Evolutionary conservation across 345 rosid species (phyloP), one percentile per base, ranked within the genome.

Genomic region (Hypericum androsaemum): DNA sequence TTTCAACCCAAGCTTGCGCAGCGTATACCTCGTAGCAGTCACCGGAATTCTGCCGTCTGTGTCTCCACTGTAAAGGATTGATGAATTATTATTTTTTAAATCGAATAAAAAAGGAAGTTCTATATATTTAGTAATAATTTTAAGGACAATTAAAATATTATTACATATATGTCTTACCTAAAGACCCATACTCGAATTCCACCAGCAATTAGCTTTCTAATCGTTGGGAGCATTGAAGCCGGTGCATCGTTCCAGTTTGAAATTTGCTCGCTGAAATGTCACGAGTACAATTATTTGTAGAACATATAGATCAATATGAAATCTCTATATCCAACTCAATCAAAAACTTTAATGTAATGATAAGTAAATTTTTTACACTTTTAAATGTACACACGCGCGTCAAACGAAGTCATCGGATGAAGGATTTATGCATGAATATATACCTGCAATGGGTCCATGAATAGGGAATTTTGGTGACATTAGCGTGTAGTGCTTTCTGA

Each of bases 21-120:
- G 54, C 4, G 86, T 56, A 57, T 68, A 82, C 65, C 97, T 74
- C 0, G 95, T 88, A 41, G 86, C 51, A 0, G 90, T 82, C 39
- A 88, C 88, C 0, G 90, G 97, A 48, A 88, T 73, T 66, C 97
- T 80, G 43, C 97, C 97, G 32, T 88, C 97, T 6, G 90, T 82
- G 52, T 88, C 97, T 54, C 97, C 97, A 50, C 97, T 87, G 72
- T n/a, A 46, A 41, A 46, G 17, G 28, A 12, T 22, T 22, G 4
- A 22, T 4, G 32, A 22, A 4, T 22, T 22, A 22, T 22, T n/a
- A n/a, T 22, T 22, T 22, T 22, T 22, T 22, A 22, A 22, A 1
- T 22, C 4, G 32, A 22, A 22, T 1, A 22, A 22, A 22, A 22
- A 22, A 22, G 1, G 32, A 22, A 22, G 32, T 22, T 1, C 1